Evolutionary conservation across 2,329 filamentous ascomycete species (phyloP).

Genomic region (Paraphaeosphaeria sporulosa): DNA sequence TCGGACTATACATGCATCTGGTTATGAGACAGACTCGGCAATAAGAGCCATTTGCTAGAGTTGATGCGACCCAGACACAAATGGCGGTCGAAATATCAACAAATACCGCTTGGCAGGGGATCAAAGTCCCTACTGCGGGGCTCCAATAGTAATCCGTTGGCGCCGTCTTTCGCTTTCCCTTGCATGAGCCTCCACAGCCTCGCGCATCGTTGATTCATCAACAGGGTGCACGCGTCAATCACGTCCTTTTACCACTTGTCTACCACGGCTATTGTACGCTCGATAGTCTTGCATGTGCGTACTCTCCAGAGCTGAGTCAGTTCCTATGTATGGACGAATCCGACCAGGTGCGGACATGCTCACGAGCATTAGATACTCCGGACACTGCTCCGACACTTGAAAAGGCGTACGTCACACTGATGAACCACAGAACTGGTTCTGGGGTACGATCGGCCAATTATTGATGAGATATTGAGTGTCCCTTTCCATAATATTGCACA

Average conservation of each 20-base stretch:
- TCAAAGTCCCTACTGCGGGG: conserved; percentile 2
- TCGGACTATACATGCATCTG: too few species aligned
- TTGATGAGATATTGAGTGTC: not conserved
- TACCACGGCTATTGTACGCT: too few species aligned
- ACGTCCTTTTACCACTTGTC: not conserved
- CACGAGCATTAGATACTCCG: not conserved
- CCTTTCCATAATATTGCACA: not conserved
- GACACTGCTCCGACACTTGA: not conserved
- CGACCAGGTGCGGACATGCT: not conserved
- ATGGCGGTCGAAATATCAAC: not conserved
- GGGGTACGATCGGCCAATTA: not conserved
- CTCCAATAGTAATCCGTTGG: conserved; percentile 6
- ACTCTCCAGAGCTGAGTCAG: not conserved
- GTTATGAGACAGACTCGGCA: not conserved
- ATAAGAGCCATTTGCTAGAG: not conserved
- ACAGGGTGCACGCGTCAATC: not conserved
- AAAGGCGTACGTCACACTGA: not conserved
- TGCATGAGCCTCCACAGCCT: not conserved
- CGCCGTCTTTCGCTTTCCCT: not conserved
- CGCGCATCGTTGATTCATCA: not conserved
- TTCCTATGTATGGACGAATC: too few species aligned
- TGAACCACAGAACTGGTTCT: not conserved
- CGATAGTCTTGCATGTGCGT: not conserved
- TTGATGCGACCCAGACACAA: too few species aligned
- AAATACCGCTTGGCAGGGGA: not conserved